Evolutionary conservation across 192 early-diverging fungal species (phyloP).

Genomic region (Thamnidium elegans): DNA sequence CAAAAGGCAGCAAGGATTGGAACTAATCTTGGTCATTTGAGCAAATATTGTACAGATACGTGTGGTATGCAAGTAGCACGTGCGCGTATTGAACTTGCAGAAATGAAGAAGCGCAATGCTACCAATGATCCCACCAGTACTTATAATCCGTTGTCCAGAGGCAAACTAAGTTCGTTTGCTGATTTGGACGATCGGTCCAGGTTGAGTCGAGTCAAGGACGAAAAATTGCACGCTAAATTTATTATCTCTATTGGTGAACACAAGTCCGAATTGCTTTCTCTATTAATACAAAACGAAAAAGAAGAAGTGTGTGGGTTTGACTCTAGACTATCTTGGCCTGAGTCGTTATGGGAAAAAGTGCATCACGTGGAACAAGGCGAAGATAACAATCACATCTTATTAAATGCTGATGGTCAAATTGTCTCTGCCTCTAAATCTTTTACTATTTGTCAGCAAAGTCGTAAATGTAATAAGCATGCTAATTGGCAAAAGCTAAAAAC

Average conservation of each 20-base stretch:
- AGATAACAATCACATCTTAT: not conserved
- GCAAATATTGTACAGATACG: constrained; percentile 49
- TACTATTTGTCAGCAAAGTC: constrained; percentile 37
- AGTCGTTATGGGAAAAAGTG: constrained; percentile 23
- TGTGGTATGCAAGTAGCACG: constrained; percentile 49
- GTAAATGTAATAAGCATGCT: constrained; percentile 43
- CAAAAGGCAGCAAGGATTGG: constrained; percentile 35
- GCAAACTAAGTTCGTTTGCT: constrained; percentile 38
- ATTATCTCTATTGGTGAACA: constrained; percentile 5
- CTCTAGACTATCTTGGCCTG: constrained; percentile 46
- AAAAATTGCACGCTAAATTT: constrained; percentile 19
- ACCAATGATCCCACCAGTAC: constrained; percentile 8
- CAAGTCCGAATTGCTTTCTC: constrained; percentile 20
- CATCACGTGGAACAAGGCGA: constrained; percentile 27
- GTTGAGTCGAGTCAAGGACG: constrained; percentile 37
- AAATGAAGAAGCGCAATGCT: constrained; percentile 24
- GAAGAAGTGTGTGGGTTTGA: constrained; percentile 46
- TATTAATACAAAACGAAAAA: constrained; percentile 14
- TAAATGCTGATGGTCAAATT: not conserved
- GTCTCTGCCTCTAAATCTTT: constrained; percentile 10
- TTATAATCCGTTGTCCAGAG: constrained; percentile 28
- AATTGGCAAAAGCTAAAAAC: constrained; percentile 51
- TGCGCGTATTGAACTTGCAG: constrained; percentile 37
- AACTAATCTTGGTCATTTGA: constrained; percentile 23
- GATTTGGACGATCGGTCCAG: constrained; percentile 46